Evolutionary conservation across 106 monocot species (phyloP), one percentile per base, ranked within the genome.

Genomic region (Apostasia shenzhenica): DNA sequence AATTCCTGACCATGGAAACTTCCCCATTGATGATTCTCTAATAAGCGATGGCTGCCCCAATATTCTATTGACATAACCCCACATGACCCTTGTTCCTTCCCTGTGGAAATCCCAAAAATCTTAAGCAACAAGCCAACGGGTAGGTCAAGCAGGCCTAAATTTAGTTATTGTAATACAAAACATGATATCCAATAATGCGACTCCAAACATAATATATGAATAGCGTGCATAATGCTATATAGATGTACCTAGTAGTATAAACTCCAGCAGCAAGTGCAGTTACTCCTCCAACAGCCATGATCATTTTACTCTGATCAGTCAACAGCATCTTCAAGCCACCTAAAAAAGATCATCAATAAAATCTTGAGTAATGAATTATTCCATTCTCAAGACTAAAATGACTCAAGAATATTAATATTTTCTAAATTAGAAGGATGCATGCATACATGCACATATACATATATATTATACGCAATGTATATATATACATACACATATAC

Each of bases 251-350:
- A 46, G 95, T 95, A 14, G 89, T 92, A 68, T 95, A 95, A 65
- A 95, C 82, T 50, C 95, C 95, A 68, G 92, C 95, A 64, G 95
- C 95, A 49, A 95, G 82, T 12, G 92, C 95, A 73, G 95, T 95
- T 67, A 86, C 84, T 67, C 91, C 95, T 51, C 91, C 92, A 80
- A 95, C 84, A 59, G 84, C 88, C 92, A 92, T 92, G 8, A 85
- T 45, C 70, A 95, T 67, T 77, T 80, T 95, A 75, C 80, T 83
- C 63, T 73, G 77, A 81, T 95, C 95, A 60, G 86, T 89, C 50
- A 95, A 48, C 47, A 95, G 68, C 82, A 81, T 75, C 70, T 78
- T 78, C 13, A 95, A 75, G 41, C 89, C 95, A 70, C 92, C 95
- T 95, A 41, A 6, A 61, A 12, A 67, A 53, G 63, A 1, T 59